A percentile compares a stretch with the other conserved stretches of the same genome.
These are phyloP conservation scores for Plantago coronopus DNA, from an alignment of 305 asterid species.

Conservation along the genomic window DNA sequence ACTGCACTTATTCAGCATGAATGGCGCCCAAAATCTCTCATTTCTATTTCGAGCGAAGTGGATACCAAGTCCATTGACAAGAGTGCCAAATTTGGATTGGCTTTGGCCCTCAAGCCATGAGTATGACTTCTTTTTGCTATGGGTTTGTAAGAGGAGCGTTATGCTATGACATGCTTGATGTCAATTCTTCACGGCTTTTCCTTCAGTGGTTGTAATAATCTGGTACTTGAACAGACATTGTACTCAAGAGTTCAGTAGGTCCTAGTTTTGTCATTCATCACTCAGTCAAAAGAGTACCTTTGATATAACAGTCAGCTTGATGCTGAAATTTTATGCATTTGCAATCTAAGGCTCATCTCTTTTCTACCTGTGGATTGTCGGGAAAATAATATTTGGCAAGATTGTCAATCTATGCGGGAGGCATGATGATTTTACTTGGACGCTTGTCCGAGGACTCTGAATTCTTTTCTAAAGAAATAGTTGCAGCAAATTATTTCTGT, in stretches of 20 bases:
- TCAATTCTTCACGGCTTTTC: slow-evolving; percentile 26
- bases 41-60: slow-evolving; percentile 69
- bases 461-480: too few species aligned
- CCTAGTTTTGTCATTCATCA: slow-evolving; percentile 12
- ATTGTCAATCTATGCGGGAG: not conserved
- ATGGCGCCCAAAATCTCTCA: slow-evolving; percentile 81
- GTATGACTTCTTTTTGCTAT: not conserved
- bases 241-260: slow-evolving; percentile 16
- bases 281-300: slow-evolving; percentile 21
- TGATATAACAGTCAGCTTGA: slow-evolving; percentile 17
- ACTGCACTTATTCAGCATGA: slow-evolving; percentile 76
- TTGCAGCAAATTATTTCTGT: too few species aligned
- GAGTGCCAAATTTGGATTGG: slow-evolving; percentile 79
- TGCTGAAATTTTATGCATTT: slow-evolving; percentile 14
- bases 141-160: slow-evolving; percentile 21
- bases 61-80: slow-evolving; percentile 77
- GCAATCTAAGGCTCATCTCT: slow-evolving; percentile 2
- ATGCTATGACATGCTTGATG: slow-evolving; percentile 18
- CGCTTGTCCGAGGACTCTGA: too few species aligned
- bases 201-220: slow-evolving; percentile 46
- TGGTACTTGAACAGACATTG: slow-evolving; percentile 33
- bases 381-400: not conserved
- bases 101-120: slow-evolving; percentile 80
- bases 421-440: too few species aligned
- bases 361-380: not conserved